Conservation (phyloP, 129 eudicot species). For the Gnaphalium uliginosum region DNA sequence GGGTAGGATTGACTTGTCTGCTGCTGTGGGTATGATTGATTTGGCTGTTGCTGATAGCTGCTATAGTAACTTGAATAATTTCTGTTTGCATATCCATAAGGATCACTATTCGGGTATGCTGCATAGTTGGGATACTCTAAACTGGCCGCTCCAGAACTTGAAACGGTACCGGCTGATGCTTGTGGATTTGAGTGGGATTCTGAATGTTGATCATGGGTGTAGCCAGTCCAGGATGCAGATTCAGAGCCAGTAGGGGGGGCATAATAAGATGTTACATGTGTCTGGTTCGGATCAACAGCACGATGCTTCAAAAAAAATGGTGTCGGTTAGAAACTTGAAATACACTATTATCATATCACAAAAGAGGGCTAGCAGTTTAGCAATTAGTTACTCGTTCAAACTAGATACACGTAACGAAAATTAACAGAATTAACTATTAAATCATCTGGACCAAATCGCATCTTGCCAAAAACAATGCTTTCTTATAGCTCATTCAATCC, state of each 20-base stretch:
- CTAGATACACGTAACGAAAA: not conserved
- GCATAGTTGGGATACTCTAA: constrained; percentile 58
- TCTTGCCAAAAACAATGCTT: not conserved
- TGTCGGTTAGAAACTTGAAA: constrained; percentile 7
- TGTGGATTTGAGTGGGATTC: constrained; percentile 42
- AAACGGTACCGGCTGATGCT: constrained; percentile 43
- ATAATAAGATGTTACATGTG: constrained; percentile 54
- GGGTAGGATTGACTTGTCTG: constrained; percentile 56
- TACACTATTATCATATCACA: constrained; percentile 3
- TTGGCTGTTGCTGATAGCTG: constrained; percentile 59
- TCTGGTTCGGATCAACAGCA: constrained; percentile 47
- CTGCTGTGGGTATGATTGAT: constrained; percentile 11
- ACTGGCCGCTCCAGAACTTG: constrained; percentile 59
- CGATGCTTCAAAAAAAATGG: constrained; percentile 37
- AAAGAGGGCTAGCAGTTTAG: not conserved
- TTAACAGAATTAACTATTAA: not conserved
- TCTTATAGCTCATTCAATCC: not conserved
- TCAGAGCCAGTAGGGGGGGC: constrained; percentile 42
- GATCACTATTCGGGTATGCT: constrained; percentile 62
- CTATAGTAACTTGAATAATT: constrained; percentile 73
- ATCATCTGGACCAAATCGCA: not conserved
- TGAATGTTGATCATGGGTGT: constrained; percentile 53
- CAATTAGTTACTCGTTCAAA: not conserved
- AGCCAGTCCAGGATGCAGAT: constrained; percentile 58
- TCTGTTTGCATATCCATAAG: constrained; percentile 70